Evolutionary conservation across 345 rosid species (phyloP), one percentile per base, ranked within the genome.

Genomic region (Linum trigynum): DNA sequence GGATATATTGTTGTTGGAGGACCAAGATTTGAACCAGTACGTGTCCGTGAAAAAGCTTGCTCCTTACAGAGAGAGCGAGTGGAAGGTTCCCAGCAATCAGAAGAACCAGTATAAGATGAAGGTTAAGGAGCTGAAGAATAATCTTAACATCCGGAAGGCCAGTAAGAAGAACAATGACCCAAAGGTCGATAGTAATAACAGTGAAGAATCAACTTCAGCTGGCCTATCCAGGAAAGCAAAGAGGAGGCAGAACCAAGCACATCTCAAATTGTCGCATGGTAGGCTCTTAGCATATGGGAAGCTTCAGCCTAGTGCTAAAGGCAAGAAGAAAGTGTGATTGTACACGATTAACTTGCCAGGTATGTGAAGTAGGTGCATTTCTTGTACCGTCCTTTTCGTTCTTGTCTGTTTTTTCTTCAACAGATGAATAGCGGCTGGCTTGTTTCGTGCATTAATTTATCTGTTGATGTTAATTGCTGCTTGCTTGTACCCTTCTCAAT

Each of bases 1-100:
- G 23, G 98, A 92, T 73, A 74, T 92, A 59, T 68, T 92, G 16
- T 40, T 69, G 60, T 45, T 85, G 72, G 89, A 86, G 17, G 98
- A 88, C 40, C 67, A 75, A 35, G 97, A 92, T 51, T 77, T 92
- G 82, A 92, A 84, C 82, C 94, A 90, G 61, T 92, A 80, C 66
- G 91, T 92, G 42, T 83, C 97, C 11, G 70, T 92, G 75, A 90
- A 92, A 77, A 85, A 81, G 77, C 75, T 92, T 71, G 94, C 91
- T 59, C 87, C 97, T 51, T 92, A 82, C 72, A 65, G 66, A 42
- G 95, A 90, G 57, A 76, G 76, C 57, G 97, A 90, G 68, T 92
- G 94, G 94, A 89, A 88, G 76, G 87, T 90, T 43, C 86, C 79
- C 3, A 59, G 65, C 32, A 68, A 62, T 39, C 77, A 77, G 84